A percentile compares a stretch with the other conserved stretches of the same genome.
These are phyloP conservation scores for Obelidium mucronatum DNA, from an alignment of 192 early-diverging fungal species.

Conservation along the genomic window DNA sequence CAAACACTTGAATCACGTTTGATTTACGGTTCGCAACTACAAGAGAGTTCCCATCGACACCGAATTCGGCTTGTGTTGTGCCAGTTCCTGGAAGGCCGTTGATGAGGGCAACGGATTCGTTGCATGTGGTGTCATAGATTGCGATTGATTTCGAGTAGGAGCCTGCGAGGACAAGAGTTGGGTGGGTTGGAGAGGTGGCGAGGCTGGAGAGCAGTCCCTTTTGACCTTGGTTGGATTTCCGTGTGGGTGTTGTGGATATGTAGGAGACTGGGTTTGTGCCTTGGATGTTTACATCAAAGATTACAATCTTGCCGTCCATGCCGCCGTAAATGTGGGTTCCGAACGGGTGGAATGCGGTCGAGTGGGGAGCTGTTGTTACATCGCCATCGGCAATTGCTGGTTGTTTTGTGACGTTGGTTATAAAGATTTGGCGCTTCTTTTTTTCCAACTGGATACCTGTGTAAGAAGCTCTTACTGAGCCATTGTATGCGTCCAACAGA, in stretches of 20 bases:
- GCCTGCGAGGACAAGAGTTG: constrained; percentile 3
- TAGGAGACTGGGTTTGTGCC: constrained; percentile 4
- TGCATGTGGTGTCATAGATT: constrained; percentile 6
- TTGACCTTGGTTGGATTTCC: not conserved
- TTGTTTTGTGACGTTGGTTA: not conserved
- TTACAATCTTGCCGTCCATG: constrained; percentile 1
- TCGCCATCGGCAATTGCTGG: constrained; percentile 18
- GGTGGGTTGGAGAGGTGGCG: constrained; percentile 12
- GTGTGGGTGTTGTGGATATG: constrained; percentile 2
- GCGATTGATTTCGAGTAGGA: not conserved
- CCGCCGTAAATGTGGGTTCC: constrained; percentile 7
- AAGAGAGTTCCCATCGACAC: not conserved
- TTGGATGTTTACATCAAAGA: constrained; percentile 19
- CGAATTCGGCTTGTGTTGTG: constrained; percentile 16
- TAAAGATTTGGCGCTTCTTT: not conserved
- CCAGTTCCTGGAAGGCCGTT: constrained; percentile 2
- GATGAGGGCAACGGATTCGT: constrained; percentile 1
- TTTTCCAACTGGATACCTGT: not conserved
- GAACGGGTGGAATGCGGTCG: not conserved
- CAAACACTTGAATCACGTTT: not conserved
- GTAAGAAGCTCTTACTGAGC: constrained; percentile 9
- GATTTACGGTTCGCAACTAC: not conserved
- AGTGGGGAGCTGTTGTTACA: constrained; percentile 19
- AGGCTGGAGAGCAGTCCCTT: constrained; percentile 18
- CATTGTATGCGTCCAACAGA: constrained; percentile 16